These are phyloP conservation scores for Colletotrichum sansevieriae DNA, from an alignment of 2,329 filamentous ascomycete genomes.

Conservation along the genomic window DNA sequence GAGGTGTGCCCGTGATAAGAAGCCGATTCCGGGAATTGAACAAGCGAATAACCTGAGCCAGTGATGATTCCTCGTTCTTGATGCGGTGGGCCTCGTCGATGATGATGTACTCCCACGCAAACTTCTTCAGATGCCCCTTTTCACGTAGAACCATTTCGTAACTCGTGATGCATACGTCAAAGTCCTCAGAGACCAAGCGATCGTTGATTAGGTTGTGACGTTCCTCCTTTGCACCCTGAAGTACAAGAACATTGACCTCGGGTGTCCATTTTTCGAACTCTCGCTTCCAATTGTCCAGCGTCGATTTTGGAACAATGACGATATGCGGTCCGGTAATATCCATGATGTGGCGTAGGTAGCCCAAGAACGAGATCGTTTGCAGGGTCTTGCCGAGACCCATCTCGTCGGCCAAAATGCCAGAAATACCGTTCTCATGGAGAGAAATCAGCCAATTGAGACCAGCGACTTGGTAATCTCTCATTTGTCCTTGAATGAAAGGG, in stretches of 20 bases:
- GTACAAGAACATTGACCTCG: slow-evolving; percentile 91
- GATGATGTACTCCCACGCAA: slow-evolving; percentile 99
- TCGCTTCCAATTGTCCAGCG: slow-evolving; percentile 97
- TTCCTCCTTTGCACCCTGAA: slow-evolving; percentile 96
- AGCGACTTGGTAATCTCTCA: slow-evolving; percentile 97
- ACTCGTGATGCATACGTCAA: slow-evolving; percentile 97
- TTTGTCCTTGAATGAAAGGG: slow-evolving; percentile 85
- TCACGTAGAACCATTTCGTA: slow-evolving; percentile 99
- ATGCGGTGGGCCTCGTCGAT: slow-evolving; percentile 98
- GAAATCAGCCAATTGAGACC: slow-evolving; percentile 98
- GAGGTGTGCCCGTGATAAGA: slow-evolving; percentile 94
- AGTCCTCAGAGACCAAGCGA: slow-evolving; percentile 91
- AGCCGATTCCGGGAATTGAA: slow-evolving; percentile 97
- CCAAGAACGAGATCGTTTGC: slow-evolving; percentile 96
- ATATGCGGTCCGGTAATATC: slow-evolving; percentile 93
- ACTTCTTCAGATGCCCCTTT: slow-evolving; percentile 94
- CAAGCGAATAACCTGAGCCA: slow-evolving; percentile 94
- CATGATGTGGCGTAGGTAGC: slow-evolving; percentile 91
- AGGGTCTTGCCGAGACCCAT: slow-evolving; percentile 99
- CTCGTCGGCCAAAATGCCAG: slow-evolving; percentile 96
- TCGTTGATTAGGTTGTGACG: slow-evolving; percentile 90
- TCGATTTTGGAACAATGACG: slow-evolving; percentile 94
- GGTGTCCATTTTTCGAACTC: slow-evolving; percentile 96
- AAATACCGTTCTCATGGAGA: slow-evolving; percentile 98
- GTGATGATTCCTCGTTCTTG: slow-evolving; percentile 98